Percentiles rank a stretch among this genome's conserved stretches.
These are phyloP conservation scores for Monosporascus sp. DNA, from an alignment of 2,329 filamentous ascomycete species.

Conservation along the genomic window DNA sequence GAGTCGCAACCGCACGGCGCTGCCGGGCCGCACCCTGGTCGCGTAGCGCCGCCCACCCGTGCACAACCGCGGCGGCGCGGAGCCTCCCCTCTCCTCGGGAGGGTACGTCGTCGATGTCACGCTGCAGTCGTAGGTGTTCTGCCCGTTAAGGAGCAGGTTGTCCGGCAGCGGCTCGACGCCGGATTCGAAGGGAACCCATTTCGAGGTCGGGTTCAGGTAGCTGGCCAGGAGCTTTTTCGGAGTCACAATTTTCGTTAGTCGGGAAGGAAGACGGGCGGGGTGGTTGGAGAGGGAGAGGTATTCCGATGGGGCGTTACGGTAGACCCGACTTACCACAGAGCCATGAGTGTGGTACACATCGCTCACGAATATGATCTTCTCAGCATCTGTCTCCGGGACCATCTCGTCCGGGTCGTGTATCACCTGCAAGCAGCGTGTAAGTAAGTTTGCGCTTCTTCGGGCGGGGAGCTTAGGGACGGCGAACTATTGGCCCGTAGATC, in stretches of 20 bases:
- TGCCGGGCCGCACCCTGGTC: slow-evolving; percentile 24
- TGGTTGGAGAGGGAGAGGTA: background rate
- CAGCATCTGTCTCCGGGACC: slow-evolving; percentile 25
- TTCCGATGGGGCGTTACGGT: no score
- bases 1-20: slow-evolving; percentile 30
- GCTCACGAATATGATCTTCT: slow-evolving; percentile 34
- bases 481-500: slow-evolving; percentile 56
- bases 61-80: slow-evolving; percentile 14
- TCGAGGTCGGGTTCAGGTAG: slow-evolving; percentile 28
- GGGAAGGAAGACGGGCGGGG: background rate
- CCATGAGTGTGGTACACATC: slow-evolving; percentile 35
- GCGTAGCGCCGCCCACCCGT: slow-evolving; percentile 27
- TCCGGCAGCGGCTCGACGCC: slow-evolving; percentile 37
- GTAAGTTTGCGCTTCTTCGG: slow-evolving; percentile 1
- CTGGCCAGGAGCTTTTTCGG: slow-evolving; percentile 21
- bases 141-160: slow-evolving; percentile 36
- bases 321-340: slow-evolving; percentile 20
- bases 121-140: slow-evolving; percentile 30
- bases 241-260: no score
- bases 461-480: slow-evolving; percentile 2
- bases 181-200: slow-evolving; percentile 28
- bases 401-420: slow-evolving; percentile 31
- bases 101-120: slow-evolving; percentile 25
- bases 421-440: slow-evolving; percentile 16
- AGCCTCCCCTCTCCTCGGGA: slow-evolving; percentile 1